phyloP scores from a whole-genome alignment of 345 rosid species.

The Camelina sativa region DNA sequence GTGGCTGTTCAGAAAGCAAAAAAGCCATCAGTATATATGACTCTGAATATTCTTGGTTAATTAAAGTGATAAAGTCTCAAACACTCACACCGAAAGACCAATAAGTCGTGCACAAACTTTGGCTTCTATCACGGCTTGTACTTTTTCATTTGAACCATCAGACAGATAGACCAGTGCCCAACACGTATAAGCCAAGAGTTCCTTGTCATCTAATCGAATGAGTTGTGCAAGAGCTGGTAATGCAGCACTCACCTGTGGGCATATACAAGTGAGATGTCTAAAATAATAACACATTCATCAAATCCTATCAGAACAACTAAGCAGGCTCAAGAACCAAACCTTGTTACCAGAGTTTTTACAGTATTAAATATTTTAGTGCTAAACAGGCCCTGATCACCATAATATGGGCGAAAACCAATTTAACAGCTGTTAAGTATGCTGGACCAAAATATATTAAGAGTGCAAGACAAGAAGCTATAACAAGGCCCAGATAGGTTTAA shows the following conservation, averaged over 20 bases:
- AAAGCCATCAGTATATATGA: slow-evolving; percentile 30
- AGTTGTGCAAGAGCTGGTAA: slow-evolving; percentile 70
- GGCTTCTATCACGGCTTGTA: slow-evolving; percentile 80
- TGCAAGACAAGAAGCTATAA: neutral
- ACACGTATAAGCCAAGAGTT: slow-evolving; percentile 77
- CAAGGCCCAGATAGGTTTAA: slow-evolving; percentile 15
- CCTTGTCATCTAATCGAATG: slow-evolving; percentile 70
- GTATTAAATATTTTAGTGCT: slow-evolving; percentile 11
- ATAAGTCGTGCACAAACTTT: slow-evolving; percentile 77
- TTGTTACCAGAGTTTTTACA: neutral
- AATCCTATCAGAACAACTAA: neutral
- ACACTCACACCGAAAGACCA: slow-evolving; percentile 73
- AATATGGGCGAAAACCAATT: slow-evolving; percentile 6
- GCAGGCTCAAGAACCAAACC: slow-evolving; percentile 6
- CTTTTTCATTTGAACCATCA: slow-evolving; percentile 76
- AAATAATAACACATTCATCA: slow-evolving; percentile 23
- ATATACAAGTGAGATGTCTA: slow-evolving; percentile 25
- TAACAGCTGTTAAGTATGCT: slow-evolving; percentile 9
- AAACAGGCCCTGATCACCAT: neutral
- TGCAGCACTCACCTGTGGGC: slow-evolving; percentile 72
- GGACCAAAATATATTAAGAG: slow-evolving; percentile 8
- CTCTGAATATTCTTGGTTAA: slow-evolving; percentile 22
- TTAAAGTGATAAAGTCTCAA: slow-evolving; percentile 20
- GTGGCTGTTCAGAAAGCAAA: slow-evolving; percentile 46
- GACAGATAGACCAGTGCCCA: slow-evolving; percentile 60